Evolutionary conservation across 352 stramenopile genomes (phyloP), one percentile per base, ranked within the genome.

Genomic region (Phytophthora boehmeriae): DNA sequence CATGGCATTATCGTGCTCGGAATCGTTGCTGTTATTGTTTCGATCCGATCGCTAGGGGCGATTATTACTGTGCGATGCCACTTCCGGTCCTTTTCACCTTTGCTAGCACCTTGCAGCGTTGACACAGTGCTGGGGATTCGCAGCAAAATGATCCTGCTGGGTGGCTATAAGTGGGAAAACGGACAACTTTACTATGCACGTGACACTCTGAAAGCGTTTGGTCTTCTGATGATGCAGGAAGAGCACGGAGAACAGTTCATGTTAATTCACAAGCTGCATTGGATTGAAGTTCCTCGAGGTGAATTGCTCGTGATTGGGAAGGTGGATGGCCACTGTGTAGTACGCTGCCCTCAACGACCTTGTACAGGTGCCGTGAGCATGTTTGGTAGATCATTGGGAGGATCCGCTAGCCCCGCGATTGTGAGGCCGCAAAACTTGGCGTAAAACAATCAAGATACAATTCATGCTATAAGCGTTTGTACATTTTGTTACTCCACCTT

Each of bases 1-100:
- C 62, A 68, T 34, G 66, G 46, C 11, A 68, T 75, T 36, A 57
- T 75, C 28, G 55, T 63, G 1, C 48, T 59, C 14, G 63, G 66
- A 22, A 68, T 75, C 36, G 62, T 68, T 4, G 44, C 56, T 20
- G 19, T 60, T 8, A 63, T 75, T 23, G 59, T 48, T 14, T 57
- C 57, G 10, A 62, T 71, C 35, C 50, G 66, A 5, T 54, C 62
- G 20, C 8, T 71, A 8, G 61, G 66, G 9, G 66, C 61, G 23
- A 13, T 67, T n/a, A 50, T 60, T n/a, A 59, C 20, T 32, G 43
- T 63, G 8, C 44, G 54, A 17, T 50, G 35, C 23, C 47, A 11
- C 0, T 60, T 66, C 27, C 47, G 49, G 1, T 63, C 48, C 14
- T 46, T 53, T 11, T 25, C 36, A 8, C 10, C 60, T 17, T 28